Conservation (phyloP, 2,329 filamentous ascomycete genomes). For the Orbilia brochopaga region DNA sequence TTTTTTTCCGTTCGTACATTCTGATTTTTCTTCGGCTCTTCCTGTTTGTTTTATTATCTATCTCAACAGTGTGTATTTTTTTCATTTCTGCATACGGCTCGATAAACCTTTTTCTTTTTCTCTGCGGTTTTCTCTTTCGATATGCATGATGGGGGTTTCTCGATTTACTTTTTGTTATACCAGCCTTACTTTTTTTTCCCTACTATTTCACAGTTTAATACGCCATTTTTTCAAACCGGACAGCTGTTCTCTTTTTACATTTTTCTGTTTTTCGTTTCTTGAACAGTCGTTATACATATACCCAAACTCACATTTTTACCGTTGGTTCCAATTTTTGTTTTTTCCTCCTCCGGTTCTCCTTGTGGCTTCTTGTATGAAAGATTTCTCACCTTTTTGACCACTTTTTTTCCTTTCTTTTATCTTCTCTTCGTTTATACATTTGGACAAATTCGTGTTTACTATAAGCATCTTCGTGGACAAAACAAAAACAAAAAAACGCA, state of each 20-base stretch:
- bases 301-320: conserved; percentile 9
- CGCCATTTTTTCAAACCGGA: conserved; percentile 34
- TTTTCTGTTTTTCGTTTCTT: conserved; percentile 37
- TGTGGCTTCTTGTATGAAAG: conserved; percentile 10
- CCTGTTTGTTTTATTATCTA: conserved; percentile 31
- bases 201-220: conserved; percentile 54
- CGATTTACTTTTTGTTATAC: conserved; percentile 26
- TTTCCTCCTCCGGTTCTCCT: conserved; percentile 3
- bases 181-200: conserved; percentile 24
- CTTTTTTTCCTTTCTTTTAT: conserved; percentile 9
- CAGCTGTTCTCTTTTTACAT: conserved; percentile 52
- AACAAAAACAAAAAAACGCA: too few relatives aligned
- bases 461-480: conserved; percentile 5
- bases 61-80: conserved; percentile 32
- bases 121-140: conserved; percentile 8
- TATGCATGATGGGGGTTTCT: conserved; percentile 37
- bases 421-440: conserved; percentile 10
- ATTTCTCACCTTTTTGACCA: conserved; percentile 10
- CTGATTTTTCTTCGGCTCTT: background rate
- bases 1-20: conserved; percentile 1
- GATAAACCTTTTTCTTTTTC: conserved; percentile 24
- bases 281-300: conserved; percentile 11
- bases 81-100: conserved; percentile 33
- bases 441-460: conserved; percentile 8
- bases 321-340: conserved; percentile 1